Base-by-base conservation (phyloP, 345 rosid species). In the Pugionium dolabratum region DNA sequence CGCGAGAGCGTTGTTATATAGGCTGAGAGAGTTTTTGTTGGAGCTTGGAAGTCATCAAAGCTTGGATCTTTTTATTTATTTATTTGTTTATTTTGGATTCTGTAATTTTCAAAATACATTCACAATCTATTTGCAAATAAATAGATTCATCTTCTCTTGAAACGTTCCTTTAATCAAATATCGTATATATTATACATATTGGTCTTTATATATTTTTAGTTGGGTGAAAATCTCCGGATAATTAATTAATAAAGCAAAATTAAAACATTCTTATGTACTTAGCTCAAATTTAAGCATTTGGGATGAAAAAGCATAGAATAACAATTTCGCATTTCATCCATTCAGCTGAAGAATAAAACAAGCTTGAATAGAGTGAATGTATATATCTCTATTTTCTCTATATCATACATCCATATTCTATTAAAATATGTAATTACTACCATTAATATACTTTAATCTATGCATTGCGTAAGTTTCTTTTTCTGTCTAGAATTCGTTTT, bases 1-100 rank as follows among this genome's bases (percentile, higher is more conserved):
- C 80, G 83, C 25, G 84, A 84, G 75, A 82, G 77, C 43, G 31
- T 80, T 72, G 89, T 76, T 69, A 67, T 73, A 27, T 85, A 69
- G 5, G 10, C 0, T 37, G 37, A 1, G 59, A 40, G 53, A 39
- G 54, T 46, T 55, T 64, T 49, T 55, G 5, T 57, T 29, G 57
- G 25, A 60, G 58, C 62, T 60, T 54, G 43, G 41, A 72, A 57
- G 40, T 57, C 43, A 35, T 18, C 18, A 64, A 41, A 39, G 32
- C 46, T 53, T 45, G 48, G n/a, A 31, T 6, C n/a, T 52, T 65
- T 11, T 52, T 32, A 39, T 28, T 6, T 9, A 10, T 42, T 33
- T 64, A 35, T 64, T 72, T 49, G 54, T 39, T 60, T 53, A 52
- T 59, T 72, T 73, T 73, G 62, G 67, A 37, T 73, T 66, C 28